Base-by-base conservation (phyloP, 768 basidiomycete genomes). In the Boletus coccyginus region DNA sequence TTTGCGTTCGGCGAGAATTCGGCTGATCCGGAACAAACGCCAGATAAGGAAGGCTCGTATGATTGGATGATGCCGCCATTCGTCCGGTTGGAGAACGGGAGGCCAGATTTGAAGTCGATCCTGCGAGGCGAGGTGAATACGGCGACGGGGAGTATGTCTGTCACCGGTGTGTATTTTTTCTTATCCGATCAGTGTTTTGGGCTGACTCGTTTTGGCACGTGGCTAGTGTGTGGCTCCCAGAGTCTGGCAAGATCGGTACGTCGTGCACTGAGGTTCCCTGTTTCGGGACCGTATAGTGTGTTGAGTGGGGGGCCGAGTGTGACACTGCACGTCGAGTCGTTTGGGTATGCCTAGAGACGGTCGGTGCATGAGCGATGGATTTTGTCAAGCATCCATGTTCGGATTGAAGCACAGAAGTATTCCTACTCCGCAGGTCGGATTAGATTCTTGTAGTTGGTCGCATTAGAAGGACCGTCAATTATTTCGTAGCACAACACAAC, bases 141-240 rank as follows among this genome's bases (percentile, higher is more conserved):
- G 7, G 68, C 70, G 9, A 60, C 59, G 4, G 81, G 78, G 8
- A 66, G 71, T 7, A 70, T 82, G 62, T 76, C 78, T 9, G 76
- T 84, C 29, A 80, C 73, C 32, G 82, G 83, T 81, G 53, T 9
- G 76, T 70, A 2, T 10, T 16, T 17, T 31, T 2, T 4, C 5
- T n/a, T 24, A 2, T 10, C 12, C 11, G 13, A 11, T 13, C 21
- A 21, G 17, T 19, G 10, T 29, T 12, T 16, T 7, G 19, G 36
- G 21, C 8, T 39, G 9, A 21, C 13, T 38, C 5, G 36, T 31
- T 32, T 8, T 43, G 27, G 27, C 36, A 11, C 6, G 5, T 17
- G 46, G 2, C 16, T 17, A 84, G 82, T 83, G 0, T 85, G 82
- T 47, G 83, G 83, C 4, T 75, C 80, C 0, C 70, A 71, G 24